Conservation (phyloP, 345 rosid species). For the Eucalyptus paniculata region DNA sequence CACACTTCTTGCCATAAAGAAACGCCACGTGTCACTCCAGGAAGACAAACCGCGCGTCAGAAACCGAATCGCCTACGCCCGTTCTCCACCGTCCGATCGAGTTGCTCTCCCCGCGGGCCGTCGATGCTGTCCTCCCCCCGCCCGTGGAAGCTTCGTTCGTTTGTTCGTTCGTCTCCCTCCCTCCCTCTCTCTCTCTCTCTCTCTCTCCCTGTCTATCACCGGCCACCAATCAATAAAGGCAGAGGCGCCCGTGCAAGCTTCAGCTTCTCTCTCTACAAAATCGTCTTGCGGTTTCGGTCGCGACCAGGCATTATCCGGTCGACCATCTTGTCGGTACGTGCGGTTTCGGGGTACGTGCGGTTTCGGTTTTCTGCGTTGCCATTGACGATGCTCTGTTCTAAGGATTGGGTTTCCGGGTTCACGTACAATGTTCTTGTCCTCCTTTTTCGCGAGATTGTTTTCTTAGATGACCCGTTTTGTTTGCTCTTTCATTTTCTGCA, state of each 20-base stretch:
- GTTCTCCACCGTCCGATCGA: neutral
- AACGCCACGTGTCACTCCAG: neutral
- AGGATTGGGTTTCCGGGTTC: neutral
- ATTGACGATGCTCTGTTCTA: neutral
- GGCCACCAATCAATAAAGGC: neutral
- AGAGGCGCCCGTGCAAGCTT: neutral
- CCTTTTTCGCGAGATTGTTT: neutral
- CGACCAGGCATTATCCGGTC: neutral
- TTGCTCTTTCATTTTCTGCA: neutral
- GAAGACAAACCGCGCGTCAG: neutral
- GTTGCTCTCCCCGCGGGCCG: neutral
- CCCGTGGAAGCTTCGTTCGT: neutral
- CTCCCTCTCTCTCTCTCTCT: neutral
- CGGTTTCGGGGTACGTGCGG: neutral
- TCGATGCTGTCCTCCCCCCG: neutral
- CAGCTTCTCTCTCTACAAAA: neutral
- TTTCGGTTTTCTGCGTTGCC: neutral
- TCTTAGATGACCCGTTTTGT: neutral
- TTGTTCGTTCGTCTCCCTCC: neutral
- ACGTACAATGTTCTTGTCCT: neutral
- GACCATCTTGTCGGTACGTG: neutral
- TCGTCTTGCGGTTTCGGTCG: neutral
- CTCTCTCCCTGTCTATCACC: neutral
- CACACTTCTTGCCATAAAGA: neutral
- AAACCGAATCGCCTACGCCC: neutral